phyloP scores from a whole-genome alignment of 306 rosid species.

The Inga oerstediana region DNA sequence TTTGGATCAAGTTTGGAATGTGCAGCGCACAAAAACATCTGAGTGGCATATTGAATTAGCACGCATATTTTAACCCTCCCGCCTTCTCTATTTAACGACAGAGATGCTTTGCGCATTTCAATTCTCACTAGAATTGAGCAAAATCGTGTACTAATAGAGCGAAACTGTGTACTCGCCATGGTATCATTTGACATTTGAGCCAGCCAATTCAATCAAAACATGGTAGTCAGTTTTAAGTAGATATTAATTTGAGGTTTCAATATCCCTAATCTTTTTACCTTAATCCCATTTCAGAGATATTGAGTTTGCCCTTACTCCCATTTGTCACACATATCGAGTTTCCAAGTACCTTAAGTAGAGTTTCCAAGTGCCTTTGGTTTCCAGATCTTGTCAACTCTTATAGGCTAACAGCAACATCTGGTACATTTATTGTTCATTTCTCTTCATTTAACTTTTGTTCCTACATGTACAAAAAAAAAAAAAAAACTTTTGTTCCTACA shows the following conservation, averaged over 20 bases:
- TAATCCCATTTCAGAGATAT: neutral
- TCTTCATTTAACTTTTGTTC: neutral
- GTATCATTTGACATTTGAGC: neutral
- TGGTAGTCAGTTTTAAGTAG: too few relatives aligned
- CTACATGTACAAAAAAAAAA: neutral
- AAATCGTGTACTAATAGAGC: neutral
- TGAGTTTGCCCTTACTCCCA: neutral
- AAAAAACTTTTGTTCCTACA: neutral
- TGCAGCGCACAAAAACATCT: neutral
- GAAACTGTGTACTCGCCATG: neutral
- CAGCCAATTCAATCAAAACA: neutral
- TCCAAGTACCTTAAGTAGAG: neutral
- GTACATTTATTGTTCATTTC: neutral
- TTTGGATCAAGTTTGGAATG: neutral
- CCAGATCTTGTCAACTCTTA: neutral
- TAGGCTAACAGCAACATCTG: neutral
- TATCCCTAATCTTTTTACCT: too few relatives aligned
- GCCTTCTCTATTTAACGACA: neutral
- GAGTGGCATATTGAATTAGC: neutral
- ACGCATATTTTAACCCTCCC: too few relatives aligned
- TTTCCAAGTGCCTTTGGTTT: neutral
- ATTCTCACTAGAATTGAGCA: neutral
- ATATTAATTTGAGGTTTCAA: too few relatives aligned
- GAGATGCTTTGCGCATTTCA: neutral
- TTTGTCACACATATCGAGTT: neutral